Conservation (phyloP, 2,329 filamentous ascomycete genomes). For the Neoascochyta sp. region DNA sequence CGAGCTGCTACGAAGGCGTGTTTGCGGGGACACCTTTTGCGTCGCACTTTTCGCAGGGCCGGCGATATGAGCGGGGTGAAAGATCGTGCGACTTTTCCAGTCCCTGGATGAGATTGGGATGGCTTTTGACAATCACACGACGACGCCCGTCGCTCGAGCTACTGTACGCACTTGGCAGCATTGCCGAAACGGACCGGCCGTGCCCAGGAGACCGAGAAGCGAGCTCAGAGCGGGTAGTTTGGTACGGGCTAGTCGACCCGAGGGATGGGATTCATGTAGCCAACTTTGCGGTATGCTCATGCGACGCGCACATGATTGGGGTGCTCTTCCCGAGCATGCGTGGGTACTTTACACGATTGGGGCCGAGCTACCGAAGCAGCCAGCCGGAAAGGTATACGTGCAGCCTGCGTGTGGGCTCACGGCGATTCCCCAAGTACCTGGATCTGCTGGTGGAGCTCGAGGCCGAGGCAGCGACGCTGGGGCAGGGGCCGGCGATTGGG, state of each 20-base stretch:
- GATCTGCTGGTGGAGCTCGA: constrained; percentile 55
- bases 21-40: constrained; percentile 67
- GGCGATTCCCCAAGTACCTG: constrained; percentile 55
- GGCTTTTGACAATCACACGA: constrained; percentile 73
- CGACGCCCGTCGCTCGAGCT: constrained; percentile 62
- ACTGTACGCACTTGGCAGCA: constrained; percentile 64
- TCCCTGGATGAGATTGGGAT: constrained; percentile 81
- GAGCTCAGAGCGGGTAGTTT: constrained; percentile 52
- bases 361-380: constrained; percentile 15
- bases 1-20: constrained; percentile 69
- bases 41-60: constrained; percentile 61
- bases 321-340: constrained; percentile 68
- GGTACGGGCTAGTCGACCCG: constrained; percentile 73
- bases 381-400: constrained; percentile 52
- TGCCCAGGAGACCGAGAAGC: constrained; percentile 58
- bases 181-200: constrained; percentile 54
- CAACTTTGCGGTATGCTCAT: constrained; percentile 71
- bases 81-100: constrained; percentile 76
- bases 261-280: constrained; percentile 60
- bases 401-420: constrained; percentile 62
- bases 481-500: constrained; percentile 51
- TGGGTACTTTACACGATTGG: constrained; percentile 58
- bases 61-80: constrained; percentile 54
- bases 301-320: constrained; percentile 70
- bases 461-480: constrained; percentile 37